Conservation (phyloP, 2,329 filamentous ascomycete genomes). For the Aspergillus terreus region DNA sequence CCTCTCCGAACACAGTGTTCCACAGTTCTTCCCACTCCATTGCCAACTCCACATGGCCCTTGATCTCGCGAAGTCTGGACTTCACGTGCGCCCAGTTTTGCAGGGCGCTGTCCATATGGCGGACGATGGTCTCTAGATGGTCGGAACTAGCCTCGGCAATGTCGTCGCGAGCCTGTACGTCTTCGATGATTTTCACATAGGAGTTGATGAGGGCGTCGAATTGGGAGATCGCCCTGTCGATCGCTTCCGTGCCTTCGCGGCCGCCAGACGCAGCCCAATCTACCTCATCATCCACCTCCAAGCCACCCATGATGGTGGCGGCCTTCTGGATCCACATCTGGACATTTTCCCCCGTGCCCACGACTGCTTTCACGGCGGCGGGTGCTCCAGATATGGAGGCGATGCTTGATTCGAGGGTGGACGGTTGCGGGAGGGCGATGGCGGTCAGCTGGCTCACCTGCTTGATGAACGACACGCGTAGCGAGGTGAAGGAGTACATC, state of each 20-base stretch:
- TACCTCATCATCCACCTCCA: constrained; percentile 94
- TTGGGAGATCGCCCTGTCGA: constrained; percentile 67
- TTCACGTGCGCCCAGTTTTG: constrained; percentile 82
- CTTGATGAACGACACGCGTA: constrained; percentile 86
- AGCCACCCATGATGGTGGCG: constrained; percentile 77
- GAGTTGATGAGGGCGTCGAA: constrained; percentile 90
- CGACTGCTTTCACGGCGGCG: constrained; percentile 76
- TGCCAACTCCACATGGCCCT: constrained; percentile 88
- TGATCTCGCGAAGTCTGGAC: constrained; percentile 70
- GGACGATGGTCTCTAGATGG: constrained; percentile 70
- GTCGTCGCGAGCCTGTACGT: constrained; percentile 75
- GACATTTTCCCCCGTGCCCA: constrained; percentile 88
- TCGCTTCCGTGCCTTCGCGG: constrained; percentile 50
- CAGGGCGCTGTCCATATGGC: constrained; percentile 85
- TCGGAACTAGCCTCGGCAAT: constrained; percentile 66
- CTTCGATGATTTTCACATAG: constrained; percentile 91
- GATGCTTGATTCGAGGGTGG: constrained; percentile 77
- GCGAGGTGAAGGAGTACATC: constrained; percentile 90
- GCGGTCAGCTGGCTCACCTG: constrained; percentile 91
- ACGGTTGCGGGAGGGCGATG: constrained; percentile 81
- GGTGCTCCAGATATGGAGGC: constrained; percentile 79
- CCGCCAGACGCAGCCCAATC: constrained; percentile 94
- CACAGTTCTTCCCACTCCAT: constrained; percentile 99
- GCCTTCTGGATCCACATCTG: constrained; percentile 91
- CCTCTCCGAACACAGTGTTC: constrained; percentile 89